A percentile compares a stretch with the other conserved stretches of the same genome.
These are phyloP conservation scores for Dionaea muscipula DNA, from an alignment of 179 eudicot species.

Conservation along the genomic window DNA sequence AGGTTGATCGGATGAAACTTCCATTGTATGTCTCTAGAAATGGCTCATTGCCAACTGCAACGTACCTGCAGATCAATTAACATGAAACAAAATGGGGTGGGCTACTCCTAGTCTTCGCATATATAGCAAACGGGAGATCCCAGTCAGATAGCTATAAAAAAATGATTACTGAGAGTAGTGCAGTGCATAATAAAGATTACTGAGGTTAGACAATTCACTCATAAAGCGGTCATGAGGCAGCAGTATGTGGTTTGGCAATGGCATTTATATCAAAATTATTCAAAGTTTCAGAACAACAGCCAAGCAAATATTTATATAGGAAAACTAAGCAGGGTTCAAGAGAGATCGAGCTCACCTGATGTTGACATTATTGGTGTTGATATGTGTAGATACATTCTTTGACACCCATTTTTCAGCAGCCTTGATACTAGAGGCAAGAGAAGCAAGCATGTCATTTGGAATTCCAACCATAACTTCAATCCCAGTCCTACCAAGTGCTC, in stretches of 20 bases:
- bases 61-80: constrained; percentile 7
- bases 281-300: too few relatives aligned
- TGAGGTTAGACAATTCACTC: too few relatives aligned
- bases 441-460: constrained; percentile 78
- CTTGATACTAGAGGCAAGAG: constrained; percentile 52
- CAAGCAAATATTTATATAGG: background rate
- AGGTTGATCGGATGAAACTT: constrained; percentile 9
- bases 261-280: too few relatives aligned
- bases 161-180: too few relatives aligned
- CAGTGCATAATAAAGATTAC: too few relatives aligned
- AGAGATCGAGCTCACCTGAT: constrained; percentile 56
- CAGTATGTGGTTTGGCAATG: too few relatives aligned
- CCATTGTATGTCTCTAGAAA: constrained; percentile 13
- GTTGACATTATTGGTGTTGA: constrained; percentile 41
- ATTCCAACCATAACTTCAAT: constrained; percentile 96
- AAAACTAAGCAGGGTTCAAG: background rate
- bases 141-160: too few relatives aligned
- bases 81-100: too few relatives aligned
- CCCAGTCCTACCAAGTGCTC: constrained; percentile 53
- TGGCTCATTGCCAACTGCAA: constrained; percentile 16
- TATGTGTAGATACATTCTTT: constrained; percentile 56
- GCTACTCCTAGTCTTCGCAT: too few relatives aligned
- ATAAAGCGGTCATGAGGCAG: too few relatives aligned
- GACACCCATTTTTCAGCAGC: constrained; percentile 90
- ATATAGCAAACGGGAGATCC: too few relatives aligned